These are phyloP conservation scores for Fraxinus greggii DNA, from an alignment of 305 asterid genomes.

Conservation along the genomic window DNA sequence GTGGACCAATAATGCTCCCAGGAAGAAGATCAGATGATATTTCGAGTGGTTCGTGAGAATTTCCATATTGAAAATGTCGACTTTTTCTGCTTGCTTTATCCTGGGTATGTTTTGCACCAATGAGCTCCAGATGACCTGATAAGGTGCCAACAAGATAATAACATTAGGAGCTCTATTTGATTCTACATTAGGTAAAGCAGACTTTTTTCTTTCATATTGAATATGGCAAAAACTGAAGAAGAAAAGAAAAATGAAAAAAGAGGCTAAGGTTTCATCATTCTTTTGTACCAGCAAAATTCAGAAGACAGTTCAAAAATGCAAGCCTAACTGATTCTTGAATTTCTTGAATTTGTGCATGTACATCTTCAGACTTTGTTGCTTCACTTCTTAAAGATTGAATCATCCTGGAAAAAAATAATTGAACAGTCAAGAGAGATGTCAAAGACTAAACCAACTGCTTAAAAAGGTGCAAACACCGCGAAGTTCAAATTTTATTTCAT, in stretches of 20 bases:
- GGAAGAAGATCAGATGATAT: conserved; percentile 66
- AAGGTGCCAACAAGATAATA: conserved; percentile 27
- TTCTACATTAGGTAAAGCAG: background rate
- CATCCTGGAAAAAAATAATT: conserved; percentile 62
- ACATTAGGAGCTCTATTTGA: conserved; percentile 22
- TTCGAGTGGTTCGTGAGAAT: conserved; percentile 54
- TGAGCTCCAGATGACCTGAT: conserved; percentile 80
- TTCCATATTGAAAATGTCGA: conserved; percentile 62
- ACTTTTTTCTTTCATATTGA: conserved; percentile 13
- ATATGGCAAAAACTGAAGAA: background rate
- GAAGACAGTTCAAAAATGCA: conserved; percentile 83
- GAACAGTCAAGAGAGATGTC: conserved; percentile 14
- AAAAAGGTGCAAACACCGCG: conserved; percentile 8
- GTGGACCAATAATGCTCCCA: conserved; percentile 78
- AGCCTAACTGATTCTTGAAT: conserved; percentile 90
- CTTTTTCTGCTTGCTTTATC: conserved; percentile 54
- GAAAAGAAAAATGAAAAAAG: background rate
- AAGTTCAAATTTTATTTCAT: background rate
- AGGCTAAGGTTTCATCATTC: conserved; percentile 18
- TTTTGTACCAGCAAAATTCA: conserved; percentile 83
- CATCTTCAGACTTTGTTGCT: conserved; percentile 76
- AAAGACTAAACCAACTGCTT: conserved; percentile 22
- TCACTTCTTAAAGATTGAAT: conserved; percentile 73
- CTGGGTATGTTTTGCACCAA: conserved; percentile 63
- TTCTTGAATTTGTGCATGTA: conserved; percentile 73